Evolutionary conservation across 1,284 basidiomycete species (phyloP).

Genomic region (Rhodotorula sp.): DNA sequence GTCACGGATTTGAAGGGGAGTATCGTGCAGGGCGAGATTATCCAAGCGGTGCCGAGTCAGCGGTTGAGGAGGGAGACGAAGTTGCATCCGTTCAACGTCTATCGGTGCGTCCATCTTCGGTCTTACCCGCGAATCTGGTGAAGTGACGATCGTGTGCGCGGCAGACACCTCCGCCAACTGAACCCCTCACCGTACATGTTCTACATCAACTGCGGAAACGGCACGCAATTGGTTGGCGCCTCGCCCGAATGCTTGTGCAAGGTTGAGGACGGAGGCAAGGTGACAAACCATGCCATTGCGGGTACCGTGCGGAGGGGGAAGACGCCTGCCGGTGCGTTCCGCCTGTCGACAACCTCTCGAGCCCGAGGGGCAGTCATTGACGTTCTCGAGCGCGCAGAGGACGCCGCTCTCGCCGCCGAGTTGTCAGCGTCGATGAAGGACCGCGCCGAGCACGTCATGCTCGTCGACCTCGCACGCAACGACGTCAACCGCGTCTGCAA

Average conservation of each 20-base stretch:
- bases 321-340: conserved; percentile 68
- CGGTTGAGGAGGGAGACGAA: conserved; percentile 78
- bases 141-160: too few species aligned
- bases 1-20: conserved; percentile 91
- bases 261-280: conserved; percentile 77
- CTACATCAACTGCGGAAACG: conserved; percentile 84
- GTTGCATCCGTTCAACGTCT: conserved; percentile 93
- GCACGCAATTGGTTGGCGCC: conserved; percentile 89
- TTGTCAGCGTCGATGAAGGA: conserved; percentile 87
- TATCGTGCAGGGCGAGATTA: conserved; percentile 95
- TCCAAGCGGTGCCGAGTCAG: conserved; percentile 97
- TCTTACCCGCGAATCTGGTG: too few species aligned
- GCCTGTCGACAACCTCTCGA: background rate
- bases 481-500: conserved; percentile 98
- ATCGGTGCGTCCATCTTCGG: conserved; percentile 34
- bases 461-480: conserved; percentile 97
- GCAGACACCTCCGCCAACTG: conserved; percentile 84
- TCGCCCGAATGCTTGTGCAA: conserved; percentile 98
- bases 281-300: conserved; percentile 97
- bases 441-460: conserved; percentile 97
- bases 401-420: conserved; percentile 70
- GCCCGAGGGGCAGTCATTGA: background rate
- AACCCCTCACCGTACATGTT: conserved; percentile 99
- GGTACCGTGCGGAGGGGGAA: conserved; percentile 89
- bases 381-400: conserved; percentile 61